Percentiles rank a stretch among this genome's conserved stretches.
phyloP scores from a whole-genome alignment of 768 basidiomycete species.

The Hygrocybe coccinea region DNA sequence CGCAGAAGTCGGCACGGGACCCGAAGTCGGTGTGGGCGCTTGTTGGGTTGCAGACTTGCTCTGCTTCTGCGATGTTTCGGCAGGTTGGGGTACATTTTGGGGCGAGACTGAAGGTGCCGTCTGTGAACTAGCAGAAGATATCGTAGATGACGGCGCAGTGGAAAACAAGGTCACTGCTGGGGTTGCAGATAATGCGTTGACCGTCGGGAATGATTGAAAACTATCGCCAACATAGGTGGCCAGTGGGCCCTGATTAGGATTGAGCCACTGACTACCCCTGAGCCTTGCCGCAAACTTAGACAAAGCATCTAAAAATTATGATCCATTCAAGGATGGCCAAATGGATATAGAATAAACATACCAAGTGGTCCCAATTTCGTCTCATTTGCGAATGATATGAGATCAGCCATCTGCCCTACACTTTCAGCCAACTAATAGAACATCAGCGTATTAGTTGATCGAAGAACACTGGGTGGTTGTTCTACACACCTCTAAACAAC shows the following conservation, averaged over 20 bases:
- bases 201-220: constrained; percentile 19
- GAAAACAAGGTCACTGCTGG: constrained; percentile 48
- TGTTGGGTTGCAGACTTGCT: constrained; percentile 49
- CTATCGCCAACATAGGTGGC: constrained; percentile 4
- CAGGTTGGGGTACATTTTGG: constrained; percentile 48
- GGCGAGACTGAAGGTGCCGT: constrained; percentile 40
- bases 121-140: constrained; percentile 32
- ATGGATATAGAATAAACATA: constrained; percentile 35
- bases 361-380: constrained; percentile 58
- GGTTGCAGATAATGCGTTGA: constrained; percentile 19
- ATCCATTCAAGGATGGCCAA: constrained; percentile 1
- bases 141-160: constrained; percentile 43
- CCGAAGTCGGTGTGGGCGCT: constrained; percentile 27
- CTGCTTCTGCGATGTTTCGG: constrained; percentile 56
- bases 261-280: constrained; percentile 32
- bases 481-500: constrained; percentile 68
- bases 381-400: constrained; percentile 61
- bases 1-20: constrained; percentile 34
- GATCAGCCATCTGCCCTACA: constrained; percentile 72
- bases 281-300: constrained; percentile 37
- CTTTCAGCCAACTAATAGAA: constrained; percentile 66
- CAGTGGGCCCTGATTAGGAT: constrained; percentile 7
- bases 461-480: neutral
- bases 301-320: constrained; percentile 35
- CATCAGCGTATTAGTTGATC: constrained; percentile 8